phyloP scores from a whole-genome alignment of 1,139 yeast species.

The Pichia inconspicua region DNA sequence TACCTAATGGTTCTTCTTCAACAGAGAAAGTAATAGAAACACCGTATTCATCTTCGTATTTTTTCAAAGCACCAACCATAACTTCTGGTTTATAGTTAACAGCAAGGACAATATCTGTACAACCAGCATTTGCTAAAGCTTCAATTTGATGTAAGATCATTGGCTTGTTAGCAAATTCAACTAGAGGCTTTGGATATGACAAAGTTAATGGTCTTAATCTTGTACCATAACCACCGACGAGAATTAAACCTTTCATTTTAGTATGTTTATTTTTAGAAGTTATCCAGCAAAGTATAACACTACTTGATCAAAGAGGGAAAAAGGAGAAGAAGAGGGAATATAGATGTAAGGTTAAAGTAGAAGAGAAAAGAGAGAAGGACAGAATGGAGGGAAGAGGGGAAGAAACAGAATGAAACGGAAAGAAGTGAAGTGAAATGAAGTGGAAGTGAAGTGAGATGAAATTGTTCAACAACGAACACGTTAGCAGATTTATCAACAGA shows the following conservation, averaged over 20 bases:
- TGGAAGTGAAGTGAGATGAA: neutral
- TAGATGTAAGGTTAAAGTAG: neutral
- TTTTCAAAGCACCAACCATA: conserved; percentile 90
- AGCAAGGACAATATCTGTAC: conserved; percentile 95
- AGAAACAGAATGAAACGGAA: neutral
- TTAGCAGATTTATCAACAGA: conserved; percentile 1
- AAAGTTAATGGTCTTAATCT: conserved; percentile 98
- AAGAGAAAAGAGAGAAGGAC: neutral
- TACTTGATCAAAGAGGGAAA: conserved; percentile 12
- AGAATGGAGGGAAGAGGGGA: neutral
- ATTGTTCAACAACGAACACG: neutral
- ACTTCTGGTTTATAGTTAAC: conserved; percentile 99
- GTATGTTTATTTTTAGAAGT: neutral
- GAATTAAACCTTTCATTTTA: conserved; percentile 91
- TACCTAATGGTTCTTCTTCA: conserved; percentile 98
- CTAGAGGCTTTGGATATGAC: conserved; percentile 96
- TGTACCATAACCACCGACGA: conserved; percentile 99
- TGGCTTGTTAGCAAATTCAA: conserved; percentile 98
- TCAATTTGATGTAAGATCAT: conserved; percentile 96
- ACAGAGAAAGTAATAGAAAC: conserved; percentile 94
- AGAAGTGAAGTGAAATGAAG: neutral
- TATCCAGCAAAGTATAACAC: neutral
- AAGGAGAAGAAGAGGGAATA: neutral
- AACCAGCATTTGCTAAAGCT: conserved; percentile 97
- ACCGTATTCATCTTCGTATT: conserved; percentile 93